Conservation (phyloP, 768 basidiomycete genomes). For the Cystobasidium tubakii region DNA sequence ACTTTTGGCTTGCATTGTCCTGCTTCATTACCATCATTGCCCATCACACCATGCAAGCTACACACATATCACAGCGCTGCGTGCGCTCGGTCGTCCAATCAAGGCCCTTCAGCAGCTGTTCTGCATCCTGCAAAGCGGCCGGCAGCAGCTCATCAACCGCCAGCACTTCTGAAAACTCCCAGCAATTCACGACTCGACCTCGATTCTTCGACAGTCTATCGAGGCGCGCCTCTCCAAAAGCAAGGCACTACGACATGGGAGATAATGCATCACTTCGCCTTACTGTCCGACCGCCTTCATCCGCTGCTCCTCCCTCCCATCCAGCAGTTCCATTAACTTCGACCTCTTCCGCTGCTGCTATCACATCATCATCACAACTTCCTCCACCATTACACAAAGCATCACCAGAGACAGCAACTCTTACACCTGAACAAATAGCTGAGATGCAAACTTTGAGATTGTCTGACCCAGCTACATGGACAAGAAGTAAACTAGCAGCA, state of each 20-base stretch:
- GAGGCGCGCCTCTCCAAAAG: background rate
- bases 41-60: too few species aligned
- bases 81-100: background rate
- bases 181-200: constrained; percentile 3
- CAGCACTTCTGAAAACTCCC: constrained; percentile 1
- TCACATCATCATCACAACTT: background rate
- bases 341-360: background rate
- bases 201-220: constrained; percentile 23
- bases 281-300: constrained; percentile 40
- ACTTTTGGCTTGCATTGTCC: too few species aligned
- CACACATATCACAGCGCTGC: background rate
- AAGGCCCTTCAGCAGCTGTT: background rate
- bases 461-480: constrained; percentile 30
- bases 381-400: background rate
- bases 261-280: constrained; percentile 12
- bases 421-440: constrained; percentile 29
- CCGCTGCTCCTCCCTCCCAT: constrained; percentile 34
- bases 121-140: constrained; percentile 6
- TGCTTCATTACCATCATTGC: too few species aligned
- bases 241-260: background rate
- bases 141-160: background rate
- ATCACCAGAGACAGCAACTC: background rate
- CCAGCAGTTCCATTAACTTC: constrained; percentile 15
- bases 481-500: constrained; percentile 37
- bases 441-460: constrained; percentile 38